A percentile compares a stretch with the other conserved stretches of the same genome.
phyloP scores from a whole-genome alignment of 768 basidiomycete genomes.

The Amanita muscaria region DNA sequence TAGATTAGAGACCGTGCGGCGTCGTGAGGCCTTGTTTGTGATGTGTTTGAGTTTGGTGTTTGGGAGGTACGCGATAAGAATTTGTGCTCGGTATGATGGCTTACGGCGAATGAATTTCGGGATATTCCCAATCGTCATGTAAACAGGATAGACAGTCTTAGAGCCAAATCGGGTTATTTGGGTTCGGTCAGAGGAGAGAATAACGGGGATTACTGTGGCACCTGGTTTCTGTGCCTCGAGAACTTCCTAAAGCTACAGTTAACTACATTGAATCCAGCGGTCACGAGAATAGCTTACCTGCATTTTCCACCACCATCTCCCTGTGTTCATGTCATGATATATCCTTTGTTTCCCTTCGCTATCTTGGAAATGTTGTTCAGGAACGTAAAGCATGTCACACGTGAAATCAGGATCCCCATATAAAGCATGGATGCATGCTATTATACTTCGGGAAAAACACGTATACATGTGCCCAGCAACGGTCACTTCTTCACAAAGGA shows the following conservation, averaged over 20 bases:
- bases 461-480: too few relatives aligned
- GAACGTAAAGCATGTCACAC: not conserved
- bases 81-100: constrained; percentile 22
- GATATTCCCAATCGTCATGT: constrained; percentile 34
- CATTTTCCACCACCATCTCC: constrained; percentile 36
- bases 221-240: constrained; percentile 13
- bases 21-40: constrained; percentile 18
- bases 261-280: not conserved
- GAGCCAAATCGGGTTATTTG: constrained; percentile 27
- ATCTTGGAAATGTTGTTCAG: not conserved
- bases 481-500: too few relatives aligned
- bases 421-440: not conserved
- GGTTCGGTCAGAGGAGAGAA: constrained; percentile 35
- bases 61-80: constrained; percentile 35
- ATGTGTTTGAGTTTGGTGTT: constrained; percentile 25
- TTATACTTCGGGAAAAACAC: too few relatives aligned
- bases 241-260: constrained; percentile 11
- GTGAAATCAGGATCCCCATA: not conserved
- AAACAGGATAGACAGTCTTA: constrained; percentile 33
- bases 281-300: constrained; percentile 21
- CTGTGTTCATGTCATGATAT: constrained; percentile 29
- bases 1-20: constrained; percentile 22
- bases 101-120: constrained; percentile 22
- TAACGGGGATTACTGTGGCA: constrained; percentile 27
- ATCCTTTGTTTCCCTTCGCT: not conserved